A percentile compares a stretch with the other conserved stretches of the same genome.
Conservation (phyloP, 2,329 filamentous ascomycete genomes). For the Tolypocladium ovalisporum region DNA sequence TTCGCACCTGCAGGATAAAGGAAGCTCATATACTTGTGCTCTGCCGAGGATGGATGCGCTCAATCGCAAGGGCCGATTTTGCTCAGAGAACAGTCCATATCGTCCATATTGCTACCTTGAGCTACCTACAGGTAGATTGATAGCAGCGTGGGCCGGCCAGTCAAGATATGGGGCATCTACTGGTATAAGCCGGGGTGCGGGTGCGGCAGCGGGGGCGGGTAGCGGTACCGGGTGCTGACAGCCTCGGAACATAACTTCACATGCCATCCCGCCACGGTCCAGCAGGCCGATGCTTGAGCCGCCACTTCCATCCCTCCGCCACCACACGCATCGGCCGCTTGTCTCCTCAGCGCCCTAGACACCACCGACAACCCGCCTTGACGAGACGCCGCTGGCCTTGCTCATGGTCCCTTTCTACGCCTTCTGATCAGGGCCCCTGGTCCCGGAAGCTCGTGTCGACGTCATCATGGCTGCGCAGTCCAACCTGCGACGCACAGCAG, state of each 20-base stretch:
- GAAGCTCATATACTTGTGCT: not conserved
- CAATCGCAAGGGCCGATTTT: not conserved
- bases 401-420: not conserved
- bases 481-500: conserved; percentile 56
- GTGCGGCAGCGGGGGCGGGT: not conserved
- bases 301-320: not conserved
- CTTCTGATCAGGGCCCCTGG: not conserved
- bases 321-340: not conserved
- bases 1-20: not conserved
- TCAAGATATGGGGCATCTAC: not conserved
- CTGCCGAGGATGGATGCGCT: not conserved
- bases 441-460: not conserved
- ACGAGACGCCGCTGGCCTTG: not conserved
- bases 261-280: not conserved
- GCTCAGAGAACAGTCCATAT: not conserved
- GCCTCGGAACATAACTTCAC: conserved; percentile 5
- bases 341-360: not conserved
- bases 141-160: not conserved
- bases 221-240: not conserved
- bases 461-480: conserved; percentile 74
- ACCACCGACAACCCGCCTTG: not conserved
- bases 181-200: not conserved
- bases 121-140: too few relatives aligned
- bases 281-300: not conserved
- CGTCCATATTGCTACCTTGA: too few relatives aligned